Percentiles rank a stretch among this genome's conserved stretches.
Evolutionary conservation across 2,329 filamentous ascomycete species (phyloP).

Genomic region (Tolypocladium ophioglossoides): DNA sequence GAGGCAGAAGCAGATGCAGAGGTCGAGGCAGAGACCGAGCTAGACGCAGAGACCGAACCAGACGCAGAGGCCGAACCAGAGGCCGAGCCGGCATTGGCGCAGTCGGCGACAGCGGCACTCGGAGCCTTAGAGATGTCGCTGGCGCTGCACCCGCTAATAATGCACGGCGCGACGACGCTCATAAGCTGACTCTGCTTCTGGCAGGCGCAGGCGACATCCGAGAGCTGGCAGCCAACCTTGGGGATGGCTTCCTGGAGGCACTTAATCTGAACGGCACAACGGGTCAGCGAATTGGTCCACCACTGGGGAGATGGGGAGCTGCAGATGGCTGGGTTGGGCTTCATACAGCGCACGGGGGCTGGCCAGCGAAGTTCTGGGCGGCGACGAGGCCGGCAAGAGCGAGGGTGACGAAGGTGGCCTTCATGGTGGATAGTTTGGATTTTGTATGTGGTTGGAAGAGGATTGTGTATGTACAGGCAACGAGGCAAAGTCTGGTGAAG

Average conservation of each 20-base stretch:
- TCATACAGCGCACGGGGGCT: constrained; percentile 31
- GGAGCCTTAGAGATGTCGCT: constrained; percentile 20
- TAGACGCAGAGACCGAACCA: constrained; percentile 1
- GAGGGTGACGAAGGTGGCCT: constrained; percentile 22
- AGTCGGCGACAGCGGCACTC: constrained; percentile 18
- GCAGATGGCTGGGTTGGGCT: not conserved
- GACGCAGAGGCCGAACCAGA: not conserved
- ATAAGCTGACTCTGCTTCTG: constrained; percentile 20
- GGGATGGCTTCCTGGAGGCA: constrained; percentile 26
- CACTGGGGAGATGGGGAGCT: not conserved
- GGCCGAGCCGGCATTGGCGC: constrained; percentile 9
- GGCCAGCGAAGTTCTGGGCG: constrained; percentile 25
- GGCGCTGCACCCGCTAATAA: constrained; percentile 25
- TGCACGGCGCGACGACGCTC: constrained; percentile 18
- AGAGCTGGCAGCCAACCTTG: constrained; percentile 23
- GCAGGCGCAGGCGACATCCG: constrained; percentile 29
- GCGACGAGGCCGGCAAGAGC: constrained; percentile 23
- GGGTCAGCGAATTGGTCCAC: not conserved
- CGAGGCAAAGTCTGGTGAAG: not conserved
- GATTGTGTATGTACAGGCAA: not conserved
- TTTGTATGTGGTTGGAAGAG: not conserved
- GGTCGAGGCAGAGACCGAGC: not conserved
- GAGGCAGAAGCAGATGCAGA: not conserved
- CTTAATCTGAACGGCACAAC: constrained; percentile 9
- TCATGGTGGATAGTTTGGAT: constrained; percentile 23